Conservation (phyloP, 352 stramenopile genomes). For the Phytophthora crassamura region DNA sequence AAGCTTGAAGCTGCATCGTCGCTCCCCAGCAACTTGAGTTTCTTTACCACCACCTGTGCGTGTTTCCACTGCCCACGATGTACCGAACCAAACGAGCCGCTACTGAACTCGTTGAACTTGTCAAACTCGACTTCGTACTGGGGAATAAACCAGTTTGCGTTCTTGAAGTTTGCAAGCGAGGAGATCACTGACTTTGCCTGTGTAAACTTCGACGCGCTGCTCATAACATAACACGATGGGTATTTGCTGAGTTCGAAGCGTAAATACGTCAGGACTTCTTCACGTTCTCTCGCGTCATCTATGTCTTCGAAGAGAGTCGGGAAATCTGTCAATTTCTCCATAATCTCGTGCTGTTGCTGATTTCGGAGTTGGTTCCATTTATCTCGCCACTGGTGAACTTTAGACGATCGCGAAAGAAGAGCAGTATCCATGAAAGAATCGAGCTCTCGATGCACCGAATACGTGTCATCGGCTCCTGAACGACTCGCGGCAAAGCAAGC, state of each 20-base stretch:
- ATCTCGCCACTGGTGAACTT: not conserved
- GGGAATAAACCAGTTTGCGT: not conserved
- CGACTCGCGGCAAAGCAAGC: not conserved
- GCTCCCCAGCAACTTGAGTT: no score
- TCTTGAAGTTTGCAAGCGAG: not conserved
- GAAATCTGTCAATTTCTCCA: not conserved
- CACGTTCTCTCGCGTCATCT: no score
- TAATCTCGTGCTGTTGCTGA: not conserved
- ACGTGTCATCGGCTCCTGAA: not conserved
- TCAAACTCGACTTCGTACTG: slow-evolving; percentile 14
- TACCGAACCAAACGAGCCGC: not conserved
- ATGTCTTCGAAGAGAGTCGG: no score
- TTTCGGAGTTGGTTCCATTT: not conserved
- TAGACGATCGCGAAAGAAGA: not conserved
- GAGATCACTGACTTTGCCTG: no score
- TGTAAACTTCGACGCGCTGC: no score
- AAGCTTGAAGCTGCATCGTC: no score
- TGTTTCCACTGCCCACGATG: slow-evolving; percentile 10
- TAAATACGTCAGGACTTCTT: not conserved
- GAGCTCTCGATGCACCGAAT: not conserved
- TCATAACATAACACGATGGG: not conserved
- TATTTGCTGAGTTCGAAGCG: not conserved
- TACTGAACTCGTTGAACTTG: slow-evolving; percentile 1
- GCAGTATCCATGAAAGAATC: not conserved
- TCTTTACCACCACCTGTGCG: slow-evolving; percentile 16